Conservation (phyloP, 169 alveolate species). For the Eimeria praecox region DNA sequence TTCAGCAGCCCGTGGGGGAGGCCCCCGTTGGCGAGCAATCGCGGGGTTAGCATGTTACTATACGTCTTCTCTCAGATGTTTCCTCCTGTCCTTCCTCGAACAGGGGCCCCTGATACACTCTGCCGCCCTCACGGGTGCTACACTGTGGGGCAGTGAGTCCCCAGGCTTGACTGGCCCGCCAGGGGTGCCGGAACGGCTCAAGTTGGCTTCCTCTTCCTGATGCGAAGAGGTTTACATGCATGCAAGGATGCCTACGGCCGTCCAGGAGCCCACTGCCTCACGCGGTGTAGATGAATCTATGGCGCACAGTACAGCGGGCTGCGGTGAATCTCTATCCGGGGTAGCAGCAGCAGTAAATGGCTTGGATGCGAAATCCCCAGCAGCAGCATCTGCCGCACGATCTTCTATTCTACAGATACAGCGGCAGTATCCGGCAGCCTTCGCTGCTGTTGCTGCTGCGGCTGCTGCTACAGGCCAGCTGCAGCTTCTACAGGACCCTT, state of each 20-base stretch:
- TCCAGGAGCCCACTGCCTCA: neutral
- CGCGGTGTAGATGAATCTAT: neutral
- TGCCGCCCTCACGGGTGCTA: neutral
- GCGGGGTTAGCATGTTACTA: neutral
- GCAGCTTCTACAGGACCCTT: constrained; percentile 48
- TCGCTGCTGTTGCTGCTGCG: constrained; percentile 20
- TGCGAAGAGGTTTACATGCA: neutral
- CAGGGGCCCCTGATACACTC: neutral
- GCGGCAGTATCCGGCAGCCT: constrained; percentile 29
- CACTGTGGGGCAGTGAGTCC: neutral
- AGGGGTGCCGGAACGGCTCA: neutral
- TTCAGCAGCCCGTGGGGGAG: neutral
- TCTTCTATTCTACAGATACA: neutral
- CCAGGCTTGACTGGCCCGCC: neutral
- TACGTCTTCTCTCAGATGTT: neutral
- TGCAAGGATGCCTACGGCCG: neutral
- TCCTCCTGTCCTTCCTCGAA: neutral
- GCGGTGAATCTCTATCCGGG: neutral
- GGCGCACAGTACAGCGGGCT: neutral
- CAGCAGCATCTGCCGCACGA: neutral
- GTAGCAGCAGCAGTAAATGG: neutral
- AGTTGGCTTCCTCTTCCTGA: neutral
- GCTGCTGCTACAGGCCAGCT: neutral
- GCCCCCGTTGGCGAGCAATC: neutral
- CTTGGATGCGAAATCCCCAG: neutral